A percentile compares a stretch with the other conserved stretches of the same genome.
phyloP scores from a whole-genome alignment of 192 early-diverging fungal species.

The Coemansia asiatica region DNA sequence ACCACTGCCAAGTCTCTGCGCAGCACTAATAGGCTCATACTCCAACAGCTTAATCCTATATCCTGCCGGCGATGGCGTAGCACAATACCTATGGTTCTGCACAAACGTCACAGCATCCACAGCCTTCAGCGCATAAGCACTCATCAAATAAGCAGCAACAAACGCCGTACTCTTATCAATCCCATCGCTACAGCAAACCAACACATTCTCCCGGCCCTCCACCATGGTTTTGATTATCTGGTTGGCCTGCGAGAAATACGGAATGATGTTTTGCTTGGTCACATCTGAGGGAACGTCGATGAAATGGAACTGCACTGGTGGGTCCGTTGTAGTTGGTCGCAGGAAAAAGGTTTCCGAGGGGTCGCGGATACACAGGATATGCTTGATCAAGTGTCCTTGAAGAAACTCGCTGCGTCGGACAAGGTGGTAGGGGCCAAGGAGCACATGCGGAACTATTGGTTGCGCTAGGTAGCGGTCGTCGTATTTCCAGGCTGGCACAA shows the following conservation, averaged over 20 bases:
- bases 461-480: conserved; percentile 45
- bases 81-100: conserved; percentile 82
- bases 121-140: conserved; percentile 64
- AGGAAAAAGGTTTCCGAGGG: conserved; percentile 65
- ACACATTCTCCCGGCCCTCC: conserved; percentile 51
- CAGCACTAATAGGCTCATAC: conserved; percentile 50
- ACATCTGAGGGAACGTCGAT: conserved; percentile 79
- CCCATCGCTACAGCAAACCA: conserved; percentile 77
- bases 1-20: conserved; percentile 10
- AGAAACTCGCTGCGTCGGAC: conserved; percentile 63
- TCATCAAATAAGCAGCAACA: conserved; percentile 90
- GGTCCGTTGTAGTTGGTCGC: conserved; percentile 41
- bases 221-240: conserved; percentile 59
- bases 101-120: conserved; percentile 76
- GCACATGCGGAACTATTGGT: conserved; percentile 56
- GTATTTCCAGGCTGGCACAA: conserved; percentile 36
- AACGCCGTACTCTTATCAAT: conserved; percentile 83
- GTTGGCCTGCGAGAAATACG: conserved; percentile 66
- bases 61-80: conserved; percentile 43
- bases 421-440: conserved; percentile 76
- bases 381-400: conserved; percentile 62
- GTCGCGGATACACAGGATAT: conserved; percentile 78
- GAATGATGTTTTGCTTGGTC: conserved; percentile 76
- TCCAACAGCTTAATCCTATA: conserved; percentile 48
- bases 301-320: conserved; percentile 63